Base-by-base conservation (phyloP, 352 stramenopile genomes). In the Phytophthora melonis region DNA sequence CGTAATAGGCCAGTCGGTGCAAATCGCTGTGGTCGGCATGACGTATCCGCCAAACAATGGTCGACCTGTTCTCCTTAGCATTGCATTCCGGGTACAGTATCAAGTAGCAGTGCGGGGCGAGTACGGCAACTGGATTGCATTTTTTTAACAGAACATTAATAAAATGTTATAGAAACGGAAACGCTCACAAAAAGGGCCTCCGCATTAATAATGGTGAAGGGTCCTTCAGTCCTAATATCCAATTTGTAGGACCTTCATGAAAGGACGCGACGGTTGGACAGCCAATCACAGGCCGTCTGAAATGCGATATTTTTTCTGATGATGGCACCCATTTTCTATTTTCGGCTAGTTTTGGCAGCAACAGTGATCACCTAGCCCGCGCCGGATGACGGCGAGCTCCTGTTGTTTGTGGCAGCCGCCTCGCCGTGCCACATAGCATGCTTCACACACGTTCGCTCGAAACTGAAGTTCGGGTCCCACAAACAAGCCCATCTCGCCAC, bases 1-100 rank as follows among this genome's bases (percentile, higher is more conserved):
- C 66, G 68, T 63, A 72, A 72, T 59, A 36, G 30, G 30, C 30
- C 11, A 36, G 1, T 2, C 30, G 58, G 58, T 21, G 30, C 58
- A 67, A 72, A 72, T 68, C 30, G 30, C 30, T 58, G 16, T 18
- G 10, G 3, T 8, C 5, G 23, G 11, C 36, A 16, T 43, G 36
- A 16, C 36, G 11, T 43, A 10, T 10, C 8, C 36, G 9, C 36
- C 36, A 43, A 43, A 16, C 36, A 16, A 43, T 16, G 11, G 36
- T 36, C 7, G 30, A 10, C 30, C 7, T 36, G 30, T 36, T 36
- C 30, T 36, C 30, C 30, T 36, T 36, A 36, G 30, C 30, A 11
- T 1, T 36, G 3, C 30, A 36, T 36, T 10, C 30, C 27, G n/a
- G n/a, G n/a, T n/a, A n/a, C 27, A 3, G 27, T 30, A 30, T 30